Evolutionary conservation across 2,329 filamentous ascomycete genomes (phyloP).

Genomic region (Thermoascus crustaceus): DNA sequence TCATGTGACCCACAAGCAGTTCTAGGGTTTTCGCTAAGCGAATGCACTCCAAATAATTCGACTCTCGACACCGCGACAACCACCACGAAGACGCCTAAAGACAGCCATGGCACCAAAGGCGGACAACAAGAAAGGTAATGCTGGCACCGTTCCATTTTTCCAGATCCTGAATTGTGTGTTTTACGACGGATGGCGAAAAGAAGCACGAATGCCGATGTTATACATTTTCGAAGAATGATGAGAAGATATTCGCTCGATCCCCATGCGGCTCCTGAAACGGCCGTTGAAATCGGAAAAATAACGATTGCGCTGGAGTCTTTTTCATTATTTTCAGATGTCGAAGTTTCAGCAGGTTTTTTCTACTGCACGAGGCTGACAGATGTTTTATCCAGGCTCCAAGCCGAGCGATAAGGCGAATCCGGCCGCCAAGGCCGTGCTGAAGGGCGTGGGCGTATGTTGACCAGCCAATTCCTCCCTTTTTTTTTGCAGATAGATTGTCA

Average conservation of each 20-base stretch:
- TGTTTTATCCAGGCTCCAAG: conserved; percentile 44
- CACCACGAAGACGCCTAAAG: conserved; percentile 36
- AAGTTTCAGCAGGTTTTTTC: background rate
- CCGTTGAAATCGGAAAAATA: conserved; percentile 20
- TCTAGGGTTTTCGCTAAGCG: conserved; percentile 35
- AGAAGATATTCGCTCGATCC: too few relatives aligned
- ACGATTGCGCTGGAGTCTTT: conserved; percentile 9
- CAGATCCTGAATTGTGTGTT: conserved; percentile 16
- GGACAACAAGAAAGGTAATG: conserved; percentile 41
- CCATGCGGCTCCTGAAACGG: too few relatives aligned
- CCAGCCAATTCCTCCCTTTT: conserved; percentile 26
- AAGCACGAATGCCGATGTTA: too few relatives aligned
- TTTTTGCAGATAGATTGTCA: conserved; percentile 33
- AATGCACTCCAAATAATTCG: conserved; percentile 31
- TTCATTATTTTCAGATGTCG: conserved; percentile 5
- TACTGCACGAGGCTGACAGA: background rate
- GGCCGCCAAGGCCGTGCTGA: conserved; percentile 92
- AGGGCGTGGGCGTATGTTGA: conserved; percentile 86
- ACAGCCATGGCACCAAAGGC: conserved; percentile 41
- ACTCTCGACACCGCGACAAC: conserved; percentile 37
- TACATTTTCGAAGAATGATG: too few relatives aligned
- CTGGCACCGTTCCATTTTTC: conserved; percentile 10
- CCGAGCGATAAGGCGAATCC: conserved; percentile 67
- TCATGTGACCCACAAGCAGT: conserved; percentile 32
- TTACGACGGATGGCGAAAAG: background rate